Base-by-base conservation (phyloP, 371 early-diverging fungal species). In the Mycotypha africana region DNA sequence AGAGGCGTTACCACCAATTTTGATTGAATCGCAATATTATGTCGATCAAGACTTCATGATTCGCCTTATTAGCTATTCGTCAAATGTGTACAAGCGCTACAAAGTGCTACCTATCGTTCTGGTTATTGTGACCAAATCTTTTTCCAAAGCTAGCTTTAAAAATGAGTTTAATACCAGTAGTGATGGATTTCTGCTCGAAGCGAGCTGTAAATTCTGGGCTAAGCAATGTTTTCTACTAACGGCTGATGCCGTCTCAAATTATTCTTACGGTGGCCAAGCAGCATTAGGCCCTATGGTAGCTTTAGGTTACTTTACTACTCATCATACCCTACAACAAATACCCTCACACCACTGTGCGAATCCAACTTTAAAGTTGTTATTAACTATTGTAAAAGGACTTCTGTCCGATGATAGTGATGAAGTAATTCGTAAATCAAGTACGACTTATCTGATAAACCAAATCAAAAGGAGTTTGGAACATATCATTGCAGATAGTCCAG, bases 41-140 rank as follows among this genome's bases (percentile, higher is more conserved):
- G 17, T 17, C 22, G 4, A 16, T 41, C 28, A 28, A 28, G 28
- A 28, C 11, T 28, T 28, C 11, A 28, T 28, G 28, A 5, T 28
- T 28, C 5, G 28, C 8, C 28, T 28, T 11, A 28, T 28, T 8
- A 28, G 28, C 11, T 28, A 11, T 28, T 28, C 41, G 11, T 45
- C 35, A 25, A 16, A 39, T 35, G 14, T 32, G 33, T 53, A 42
- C 24, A 37, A 23, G 8, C 53, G 53, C 1, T 53, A 53, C 43
- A 53, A 24, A 53, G 25, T 32, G 19, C 26, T 42, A 17, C 47
- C 53, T 2, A 47, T 42, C 23, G 28, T 53, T 47, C 47, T 53
- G 14, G 43, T 47, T 4, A 24, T 52, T 41, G 31, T 14, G 12
- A 41, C 32, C 37, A 53, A 46, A 53, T 24, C 17, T 19, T 47